Evolutionary conservation across 495 filamentous ascomycete species (phyloP).

Genomic region (Glonium stellatum): DNA sequence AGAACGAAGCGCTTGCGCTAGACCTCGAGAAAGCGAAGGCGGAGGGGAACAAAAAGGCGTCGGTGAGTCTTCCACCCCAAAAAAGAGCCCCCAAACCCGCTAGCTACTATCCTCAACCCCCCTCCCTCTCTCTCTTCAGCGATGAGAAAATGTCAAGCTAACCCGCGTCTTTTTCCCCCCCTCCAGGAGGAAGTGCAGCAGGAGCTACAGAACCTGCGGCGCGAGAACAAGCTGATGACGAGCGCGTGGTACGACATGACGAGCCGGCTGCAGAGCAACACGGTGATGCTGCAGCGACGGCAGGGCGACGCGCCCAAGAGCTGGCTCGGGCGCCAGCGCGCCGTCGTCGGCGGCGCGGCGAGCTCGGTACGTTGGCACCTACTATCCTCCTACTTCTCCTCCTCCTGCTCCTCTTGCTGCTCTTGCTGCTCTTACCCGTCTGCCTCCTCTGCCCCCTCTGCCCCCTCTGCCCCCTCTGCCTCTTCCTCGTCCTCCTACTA

Average conservation of each 20-base stretch:
- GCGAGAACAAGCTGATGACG: conserved; percentile 77
- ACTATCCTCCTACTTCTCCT: no score
- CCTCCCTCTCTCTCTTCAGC: not conserved
- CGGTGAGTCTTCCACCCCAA: conserved; percentile 18
- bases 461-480: no score
- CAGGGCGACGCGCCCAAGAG: conserved; percentile 73
- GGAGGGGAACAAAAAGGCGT: conserved; percentile 17
- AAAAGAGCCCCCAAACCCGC: no score
- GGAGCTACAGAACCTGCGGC: conserved; percentile 31
- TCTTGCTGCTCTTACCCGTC: no score
- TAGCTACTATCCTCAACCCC: not conserved
- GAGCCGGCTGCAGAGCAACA: conserved; percentile 78
- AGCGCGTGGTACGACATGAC: conserved; percentile 91
- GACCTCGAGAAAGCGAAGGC: conserved; percentile 24
- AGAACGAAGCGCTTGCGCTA: conserved; percentile 43
- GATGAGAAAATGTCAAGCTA: not conserved
- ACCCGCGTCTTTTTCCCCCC: not conserved
- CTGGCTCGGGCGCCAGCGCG: conserved; percentile 84
- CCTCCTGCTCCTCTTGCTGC: not conserved
- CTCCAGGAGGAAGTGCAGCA: conserved; percentile 19
- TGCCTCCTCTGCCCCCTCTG: no score
- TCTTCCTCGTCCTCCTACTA: no score
- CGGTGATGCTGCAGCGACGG: conserved; percentile 65
- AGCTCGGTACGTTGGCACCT: not conserved
- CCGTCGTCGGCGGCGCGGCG: conserved; percentile 10